Conservation (phyloP, 345 rosid species). For the Aethionema arabicum region DNA sequence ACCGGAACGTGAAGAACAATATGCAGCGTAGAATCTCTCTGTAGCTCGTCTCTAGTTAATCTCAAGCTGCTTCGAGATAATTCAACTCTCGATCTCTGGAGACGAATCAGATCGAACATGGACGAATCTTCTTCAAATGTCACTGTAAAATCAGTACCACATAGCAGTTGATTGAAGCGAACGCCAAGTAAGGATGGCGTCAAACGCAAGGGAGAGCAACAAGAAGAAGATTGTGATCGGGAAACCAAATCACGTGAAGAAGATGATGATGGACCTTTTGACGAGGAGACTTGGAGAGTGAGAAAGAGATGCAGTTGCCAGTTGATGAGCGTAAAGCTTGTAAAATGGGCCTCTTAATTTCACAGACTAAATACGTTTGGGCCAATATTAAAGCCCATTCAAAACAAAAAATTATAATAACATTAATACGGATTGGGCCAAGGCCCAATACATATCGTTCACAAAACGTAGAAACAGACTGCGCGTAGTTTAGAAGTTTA, state of each 20-base stretch:
- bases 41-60: constrained; percentile 4
- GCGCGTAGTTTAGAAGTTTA: not conserved
- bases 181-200: constrained; percentile 18
- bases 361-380: constrained; percentile 18
- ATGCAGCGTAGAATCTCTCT: not conserved
- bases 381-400: constrained; percentile 1
- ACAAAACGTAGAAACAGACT: too few relatives aligned
- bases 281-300: constrained; percentile 34
- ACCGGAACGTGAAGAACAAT: constrained; percentile 2
- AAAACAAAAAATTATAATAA: too few relatives aligned
- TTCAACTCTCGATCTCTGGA: constrained; percentile 32
- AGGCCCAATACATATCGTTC: not conserved
- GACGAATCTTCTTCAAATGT: constrained; percentile 12
- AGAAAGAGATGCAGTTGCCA: not conserved
- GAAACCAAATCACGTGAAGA: constrained; percentile 34
- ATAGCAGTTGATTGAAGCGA: constrained; percentile 21
- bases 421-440: not conserved
- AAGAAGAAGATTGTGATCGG: constrained; percentile 26
- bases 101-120: constrained; percentile 30
- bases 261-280: constrained; percentile 15
- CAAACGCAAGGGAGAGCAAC: constrained; percentile 24
- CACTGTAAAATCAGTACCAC: constrained; percentile 7
- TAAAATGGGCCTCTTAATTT: constrained; percentile 32
- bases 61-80: not conserved
- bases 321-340: constrained; percentile 15